A percentile compares a stretch with the other conserved stretches of the same genome.
Evolutionary conservation across 495 filamentous ascomycete species (phyloP).

Genomic region (Neurospora tetrasperma): DNA sequence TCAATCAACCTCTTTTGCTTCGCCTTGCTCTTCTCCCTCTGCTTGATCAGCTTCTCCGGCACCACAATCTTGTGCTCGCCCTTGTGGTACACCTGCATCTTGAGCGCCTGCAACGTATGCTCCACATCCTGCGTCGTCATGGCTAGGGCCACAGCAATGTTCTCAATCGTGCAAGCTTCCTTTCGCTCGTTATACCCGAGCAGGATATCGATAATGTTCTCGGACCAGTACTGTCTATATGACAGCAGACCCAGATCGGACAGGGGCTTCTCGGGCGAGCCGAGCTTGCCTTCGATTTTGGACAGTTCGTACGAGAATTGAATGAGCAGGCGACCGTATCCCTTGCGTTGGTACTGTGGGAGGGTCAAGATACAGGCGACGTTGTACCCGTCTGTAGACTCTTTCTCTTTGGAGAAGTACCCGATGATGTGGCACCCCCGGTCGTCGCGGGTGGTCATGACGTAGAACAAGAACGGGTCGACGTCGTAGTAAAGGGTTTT

Average conservation of each 20-base stretch:
- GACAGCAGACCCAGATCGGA: constrained; percentile 85
- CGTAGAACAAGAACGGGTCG: constrained; percentile 97
- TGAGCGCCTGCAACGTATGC: constrained; percentile 81
- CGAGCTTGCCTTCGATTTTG: constrained; percentile 87
- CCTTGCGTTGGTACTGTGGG: constrained; percentile 89
- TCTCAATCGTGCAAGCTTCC: constrained; percentile 69
- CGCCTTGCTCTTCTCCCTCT: constrained; percentile 65
- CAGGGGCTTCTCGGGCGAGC: constrained; percentile 91
- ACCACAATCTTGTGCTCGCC: constrained; percentile 89
- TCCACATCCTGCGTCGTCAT: constrained; percentile 97
- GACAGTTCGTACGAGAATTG: constrained; percentile 97
- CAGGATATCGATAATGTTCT: constrained; percentile 78
- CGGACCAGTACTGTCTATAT: constrained; percentile 94
- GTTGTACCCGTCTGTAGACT: constrained; percentile 92
- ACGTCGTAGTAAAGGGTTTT: constrained; percentile 99
- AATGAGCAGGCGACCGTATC: constrained; percentile 86
- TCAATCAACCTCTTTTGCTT: constrained; percentile 67
- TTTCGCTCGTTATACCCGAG: constrained; percentile 49
- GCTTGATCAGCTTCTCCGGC: constrained; percentile 54
- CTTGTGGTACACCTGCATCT: constrained; percentile 90
- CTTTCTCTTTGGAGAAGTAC: constrained; percentile 98
- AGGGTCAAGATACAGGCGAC: constrained; percentile 94
- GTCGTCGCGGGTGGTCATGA: constrained; percentile 82
- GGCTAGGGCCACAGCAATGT: constrained; percentile 62
- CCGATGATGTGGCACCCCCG: constrained; percentile 88